Conservation (phyloP, 306 rosid genomes). For the Cucumis melo region DNA sequence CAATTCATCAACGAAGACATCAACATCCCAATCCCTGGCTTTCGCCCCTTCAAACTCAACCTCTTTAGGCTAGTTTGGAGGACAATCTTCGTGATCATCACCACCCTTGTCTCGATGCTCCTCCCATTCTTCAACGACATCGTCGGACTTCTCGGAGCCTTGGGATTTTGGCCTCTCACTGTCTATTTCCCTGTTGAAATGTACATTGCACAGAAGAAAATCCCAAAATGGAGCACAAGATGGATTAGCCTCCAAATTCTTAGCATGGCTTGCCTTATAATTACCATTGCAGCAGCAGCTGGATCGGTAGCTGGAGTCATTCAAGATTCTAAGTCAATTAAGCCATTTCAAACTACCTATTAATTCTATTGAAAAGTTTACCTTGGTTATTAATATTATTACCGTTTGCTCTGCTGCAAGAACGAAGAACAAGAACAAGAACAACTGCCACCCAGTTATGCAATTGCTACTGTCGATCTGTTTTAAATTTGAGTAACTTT, state of each 20-base stretch:
- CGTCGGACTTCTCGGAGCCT: constrained; percentile 68
- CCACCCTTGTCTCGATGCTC: constrained; percentile 56
- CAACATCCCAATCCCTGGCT: constrained; percentile 31
- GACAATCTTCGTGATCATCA: constrained; percentile 42
- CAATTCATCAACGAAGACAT: constrained; percentile 27
- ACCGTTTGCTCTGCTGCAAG: neutral
- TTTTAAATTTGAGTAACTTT: neutral
- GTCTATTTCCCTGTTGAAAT: constrained; percentile 69
- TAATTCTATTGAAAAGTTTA: neutral
- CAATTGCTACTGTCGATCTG: neutral
- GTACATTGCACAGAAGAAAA: constrained; percentile 56
- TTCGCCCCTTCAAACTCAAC: constrained; percentile 25
- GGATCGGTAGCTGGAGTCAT: constrained; percentile 69
- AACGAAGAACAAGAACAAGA: neutral
- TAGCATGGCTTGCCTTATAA: constrained; percentile 33
- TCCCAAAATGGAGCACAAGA: constrained; percentile 57
- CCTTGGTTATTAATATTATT: neutral
- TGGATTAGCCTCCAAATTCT: constrained; percentile 51
- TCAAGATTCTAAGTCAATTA: constrained; percentile 35
- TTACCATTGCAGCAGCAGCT: constrained; percentile 41
- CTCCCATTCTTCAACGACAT: constrained; percentile 75
- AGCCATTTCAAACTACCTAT: constrained; percentile 37
- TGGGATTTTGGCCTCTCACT: constrained; percentile 74
- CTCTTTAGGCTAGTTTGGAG: constrained; percentile 47
- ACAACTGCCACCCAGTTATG: neutral